Percentiles rank a stretch among this genome's conserved stretches.
Conservation (phyloP, 306 rosid genomes). For the Dalbergia cochinchinensis region DNA sequence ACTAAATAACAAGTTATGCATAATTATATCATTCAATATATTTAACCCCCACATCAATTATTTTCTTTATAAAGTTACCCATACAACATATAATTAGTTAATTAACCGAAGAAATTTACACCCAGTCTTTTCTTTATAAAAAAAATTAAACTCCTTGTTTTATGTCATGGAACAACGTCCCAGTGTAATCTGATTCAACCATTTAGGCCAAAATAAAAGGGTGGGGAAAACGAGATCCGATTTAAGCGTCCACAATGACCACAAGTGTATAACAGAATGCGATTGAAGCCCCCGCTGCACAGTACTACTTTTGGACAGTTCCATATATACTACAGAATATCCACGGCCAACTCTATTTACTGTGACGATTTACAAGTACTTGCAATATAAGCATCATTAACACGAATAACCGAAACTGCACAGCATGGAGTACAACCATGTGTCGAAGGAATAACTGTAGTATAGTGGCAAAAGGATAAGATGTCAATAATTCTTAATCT, state of each 20-base stretch:
- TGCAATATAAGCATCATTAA: background rate
- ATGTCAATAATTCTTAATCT: slow-evolving; percentile 40
- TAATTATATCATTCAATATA: too few relatives aligned
- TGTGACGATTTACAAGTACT: background rate
- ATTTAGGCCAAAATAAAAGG: background rate
- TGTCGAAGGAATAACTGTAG: slow-evolving; percentile 14
- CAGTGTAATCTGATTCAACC: background rate
- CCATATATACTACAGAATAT: background rate
- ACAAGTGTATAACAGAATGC: background rate
- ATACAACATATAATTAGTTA: too few relatives aligned
- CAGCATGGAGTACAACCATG: slow-evolving; percentile 34
- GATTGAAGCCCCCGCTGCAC: background rate
- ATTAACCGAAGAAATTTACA: too few relatives aligned
- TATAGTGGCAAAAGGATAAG: slow-evolving; percentile 25
- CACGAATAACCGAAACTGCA: background rate
- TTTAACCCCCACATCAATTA: too few relatives aligned
- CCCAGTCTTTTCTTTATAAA: too few relatives aligned
- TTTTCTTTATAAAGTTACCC: too few relatives aligned
- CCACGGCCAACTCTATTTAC: background rate
- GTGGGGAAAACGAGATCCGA: background rate
- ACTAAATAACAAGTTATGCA: too few relatives aligned
- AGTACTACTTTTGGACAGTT: background rate
- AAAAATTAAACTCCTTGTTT: too few relatives aligned
- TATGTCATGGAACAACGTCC: too few relatives aligned
- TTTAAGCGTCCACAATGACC: background rate